Conservation (phyloP, 495 filamentous ascomycete genomes). For the Penicillium macrosclerotiorum region DNA sequence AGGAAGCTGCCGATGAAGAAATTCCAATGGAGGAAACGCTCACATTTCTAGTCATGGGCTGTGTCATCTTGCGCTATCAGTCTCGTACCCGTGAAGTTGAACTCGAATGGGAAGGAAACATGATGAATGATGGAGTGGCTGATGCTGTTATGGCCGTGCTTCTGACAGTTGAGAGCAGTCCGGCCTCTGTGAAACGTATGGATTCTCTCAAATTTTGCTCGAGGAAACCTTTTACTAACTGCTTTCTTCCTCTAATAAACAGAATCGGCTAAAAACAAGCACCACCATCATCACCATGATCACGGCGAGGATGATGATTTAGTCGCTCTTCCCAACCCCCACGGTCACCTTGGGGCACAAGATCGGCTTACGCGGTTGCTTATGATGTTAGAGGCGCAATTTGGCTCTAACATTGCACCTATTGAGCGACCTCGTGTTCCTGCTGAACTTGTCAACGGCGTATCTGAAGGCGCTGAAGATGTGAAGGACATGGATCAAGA, state of each 20-base stretch:
- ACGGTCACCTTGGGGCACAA: conserved; percentile 63
- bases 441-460: conserved; percentile 38
- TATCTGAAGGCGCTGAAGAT: conserved; percentile 26
- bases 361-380: conserved; percentile 80
- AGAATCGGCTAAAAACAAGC: conserved; percentile 57
- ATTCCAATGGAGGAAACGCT: conserved; percentile 43
- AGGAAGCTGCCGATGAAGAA: conserved; percentile 52
- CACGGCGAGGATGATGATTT: conserved; percentile 33
- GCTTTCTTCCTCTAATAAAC: no score
- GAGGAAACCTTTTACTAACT: neutral
- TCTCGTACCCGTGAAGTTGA: conserved; percentile 72
- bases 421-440: conserved; percentile 65
- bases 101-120: conserved; percentile 95
- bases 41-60: conserved; percentile 85
- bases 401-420: conserved; percentile 73
- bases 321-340: conserved; percentile 55
- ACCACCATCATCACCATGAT: conserved; percentile 56
- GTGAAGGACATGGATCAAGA: no score
- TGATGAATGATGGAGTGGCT: conserved; percentile 95
- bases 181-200: conserved; percentile 91
- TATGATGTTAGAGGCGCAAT: conserved; percentile 97
- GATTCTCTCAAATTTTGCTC: neutral
- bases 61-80: conserved; percentile 68
- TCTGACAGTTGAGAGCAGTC: conserved; percentile 83
- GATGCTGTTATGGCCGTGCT: conserved; percentile 93